Base-by-base conservation (phyloP, 495 filamentous ascomycete species). In the Tuber magnatum region DNA sequence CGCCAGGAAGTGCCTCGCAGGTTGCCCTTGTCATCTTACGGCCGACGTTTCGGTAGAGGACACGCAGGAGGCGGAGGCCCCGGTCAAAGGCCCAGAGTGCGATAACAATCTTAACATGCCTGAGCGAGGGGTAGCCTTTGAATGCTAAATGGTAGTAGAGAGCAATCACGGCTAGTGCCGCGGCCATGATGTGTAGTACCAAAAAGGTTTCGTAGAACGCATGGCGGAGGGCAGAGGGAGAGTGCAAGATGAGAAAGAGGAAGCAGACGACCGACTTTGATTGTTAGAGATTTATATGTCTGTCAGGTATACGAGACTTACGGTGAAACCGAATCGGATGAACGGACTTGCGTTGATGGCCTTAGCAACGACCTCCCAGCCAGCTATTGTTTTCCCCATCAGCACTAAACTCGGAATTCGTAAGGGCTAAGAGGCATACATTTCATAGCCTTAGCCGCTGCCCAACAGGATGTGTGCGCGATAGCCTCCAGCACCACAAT, bases 161-260 rank as follows among this genome's bases (percentile, higher is more conserved):
- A 41, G 90, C 91, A 69, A 90, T 81, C 77, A 94, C 86, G 6
- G 90, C 86, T 32, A 90, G 72, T 61, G 90, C 83, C 43, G 90
- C 91, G 39, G 89, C 87, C 10, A 88, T 81, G 74, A 95, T 93
- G 82, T 97, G 93, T 35, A 93, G 78, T 73, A 92, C 84, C 75
- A 96, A 88, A 85, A 97, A 97, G 0, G 87, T 90, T 83, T 97
- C 93, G 83, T 97, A 97, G 82, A 91, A 94, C n/a, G 93, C 92
- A 83, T 97, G 93, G 48, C 93, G 88, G 71, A 96, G 85, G 32
- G 90, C 87, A 20, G 92, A 94, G 18, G 88, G 87, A 3, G 93
- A 91, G 81, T 95, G 93, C 56, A 93, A 83, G 24, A 85, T 75
- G 44, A 97, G 89, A 69, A 87, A 85, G 43, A 90, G 81, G 83